These are phyloP conservation scores for Fusarium graminum DNA, from an alignment of 2,329 filamentous ascomycete genomes.

Conservation along the genomic window DNA sequence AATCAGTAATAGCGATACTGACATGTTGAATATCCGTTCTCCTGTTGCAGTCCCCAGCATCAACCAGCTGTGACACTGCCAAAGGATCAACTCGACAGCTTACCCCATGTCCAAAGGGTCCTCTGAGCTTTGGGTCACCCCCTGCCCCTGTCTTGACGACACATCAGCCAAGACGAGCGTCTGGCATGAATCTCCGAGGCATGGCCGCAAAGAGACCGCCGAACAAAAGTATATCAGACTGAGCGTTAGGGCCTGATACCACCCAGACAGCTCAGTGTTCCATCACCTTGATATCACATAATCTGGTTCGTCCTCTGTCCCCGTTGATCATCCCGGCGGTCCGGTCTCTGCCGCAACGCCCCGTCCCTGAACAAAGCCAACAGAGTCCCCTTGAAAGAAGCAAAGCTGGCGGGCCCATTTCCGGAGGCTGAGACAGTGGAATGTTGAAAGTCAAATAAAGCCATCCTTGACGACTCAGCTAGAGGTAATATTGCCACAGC, in stretches of 20 bases:
- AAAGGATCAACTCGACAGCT: slow-evolving; percentile 8
- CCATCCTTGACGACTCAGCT: neutral
- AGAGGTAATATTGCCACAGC: slow-evolving; percentile 14
- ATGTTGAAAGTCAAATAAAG: slow-evolving; percentile 28
- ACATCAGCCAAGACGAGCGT: slow-evolving; percentile 26
- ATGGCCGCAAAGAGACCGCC: slow-evolving; percentile 33
- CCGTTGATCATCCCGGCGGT: slow-evolving; percentile 23
- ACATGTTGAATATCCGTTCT: slow-evolving; percentile 3
- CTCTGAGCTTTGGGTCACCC: slow-evolving; percentile 19
- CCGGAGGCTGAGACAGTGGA: slow-evolving; percentile 33
- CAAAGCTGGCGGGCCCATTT: slow-evolving; percentile 8
- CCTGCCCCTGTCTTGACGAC: slow-evolving; percentile 27
- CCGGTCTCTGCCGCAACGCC: slow-evolving; percentile 37
- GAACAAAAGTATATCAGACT: slow-evolving; percentile 4
- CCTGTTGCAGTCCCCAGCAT: neutral
- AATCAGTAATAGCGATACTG: neutral
- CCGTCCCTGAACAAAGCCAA: slow-evolving; percentile 4
- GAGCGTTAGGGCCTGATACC: slow-evolving; percentile 11
- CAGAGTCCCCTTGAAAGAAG: slow-evolving; percentile 7
- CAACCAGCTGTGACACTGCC: slow-evolving; percentile 10
- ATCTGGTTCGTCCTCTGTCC: slow-evolving; percentile 12
- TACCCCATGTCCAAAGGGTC: slow-evolving; percentile 36
- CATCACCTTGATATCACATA: slow-evolving; percentile 1
- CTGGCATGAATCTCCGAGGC: slow-evolving; percentile 34
- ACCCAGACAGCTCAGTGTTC: neutral